phyloP scores from a whole-genome alignment of 2,329 filamentous ascomycete species.

The Ceratocystiopsis sp. region DNA sequence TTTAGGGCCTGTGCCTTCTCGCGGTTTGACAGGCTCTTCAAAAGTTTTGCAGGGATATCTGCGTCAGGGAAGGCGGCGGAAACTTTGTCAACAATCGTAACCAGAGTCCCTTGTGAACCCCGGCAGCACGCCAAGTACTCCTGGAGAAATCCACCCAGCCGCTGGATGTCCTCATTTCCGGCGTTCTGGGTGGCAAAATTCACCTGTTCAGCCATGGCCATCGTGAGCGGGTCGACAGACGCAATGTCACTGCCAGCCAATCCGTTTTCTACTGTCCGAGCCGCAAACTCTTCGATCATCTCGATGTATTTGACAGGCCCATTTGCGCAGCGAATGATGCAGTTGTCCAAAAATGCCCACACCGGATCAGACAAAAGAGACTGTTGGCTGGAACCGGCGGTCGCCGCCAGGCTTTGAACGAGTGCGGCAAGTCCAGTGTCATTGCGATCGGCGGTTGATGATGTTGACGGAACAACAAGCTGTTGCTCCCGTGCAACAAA shows the following conservation, averaged over 20 bases:
- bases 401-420: constrained; percentile 20
- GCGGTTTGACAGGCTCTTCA: neutral
- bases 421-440: constrained; percentile 25
- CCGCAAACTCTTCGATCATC: constrained; percentile 35
- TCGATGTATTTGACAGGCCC: constrained; percentile 76
- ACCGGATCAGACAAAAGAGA: constrained; percentile 26
- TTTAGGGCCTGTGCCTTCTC: neutral
- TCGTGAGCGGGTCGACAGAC: constrained; percentile 44
- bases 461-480: constrained; percentile 19
- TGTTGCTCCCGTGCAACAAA: constrained; percentile 48
- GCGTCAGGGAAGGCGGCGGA: constrained; percentile 18
- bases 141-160: constrained; percentile 41
- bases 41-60: constrained; percentile 9
- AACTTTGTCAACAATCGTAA: constrained; percentile 26
- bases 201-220: constrained; percentile 62
- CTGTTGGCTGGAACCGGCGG: constrained; percentile 13
- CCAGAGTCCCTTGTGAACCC: constrained; percentile 24
- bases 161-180: constrained; percentile 21
- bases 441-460: too few species aligned
- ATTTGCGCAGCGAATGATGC: constrained; percentile 53
- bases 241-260: constrained; percentile 14
- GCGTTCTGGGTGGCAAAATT: constrained; percentile 42
- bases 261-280: constrained; percentile 14
- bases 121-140: constrained; percentile 34
- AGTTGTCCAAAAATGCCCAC: constrained; percentile 68